Evolutionary conservation across 371 early-diverging fungal genomes (phyloP), one percentile per base, ranked within the genome.

Genomic region (Fennellomyces sp.): DNA sequence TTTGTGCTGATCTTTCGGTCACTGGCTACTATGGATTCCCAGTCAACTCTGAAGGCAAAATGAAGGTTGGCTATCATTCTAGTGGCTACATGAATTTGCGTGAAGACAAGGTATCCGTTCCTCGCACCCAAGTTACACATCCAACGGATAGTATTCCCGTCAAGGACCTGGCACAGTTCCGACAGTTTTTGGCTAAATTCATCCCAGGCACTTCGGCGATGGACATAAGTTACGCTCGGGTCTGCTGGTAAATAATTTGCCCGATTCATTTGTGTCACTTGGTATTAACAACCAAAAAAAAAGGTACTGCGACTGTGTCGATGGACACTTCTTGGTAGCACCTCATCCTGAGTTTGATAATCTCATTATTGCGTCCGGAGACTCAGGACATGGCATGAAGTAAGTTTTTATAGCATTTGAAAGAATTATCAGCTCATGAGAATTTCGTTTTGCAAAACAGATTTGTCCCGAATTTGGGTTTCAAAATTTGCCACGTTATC

Each of bases 11-110:
- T 54, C 66, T 86, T 21, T 69, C 77, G 7, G 38, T 72, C n/a
- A 73, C 74, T 2, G 75, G 75, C 2, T 75, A 63, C 55, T 86
- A 83, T 53, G 87, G 87, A 0, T 86, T 86, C 58, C 79, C 87
- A 5, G 41, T 60, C 17, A 82, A 76, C 39, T 27, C 36, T 13
- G 74, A 79, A 11, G 83, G 81, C 6, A 68, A 67, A 7, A 56
- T 86, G 31, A 86, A 86, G 55, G 53, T 84, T 8, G 84, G 79
- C 11, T 58, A 70, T 38, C 87, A 84, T 49, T 65, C 75, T 3
- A 58, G 65, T 28, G 84, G 84, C 4, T 86, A 77, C 33, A 35
- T 72, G 28, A 65, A 70, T 52, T 69, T 73, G 48, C 63, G 75
- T n/a, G 51, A 58, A 11, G 75, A 75, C 45, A 39, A 60, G 11